A percentile compares a stretch with the other conserved stretches of the same genome.
phyloP scores from a whole-genome alignment of 306 rosid genomes.

The Castanea mollissima region DNA sequence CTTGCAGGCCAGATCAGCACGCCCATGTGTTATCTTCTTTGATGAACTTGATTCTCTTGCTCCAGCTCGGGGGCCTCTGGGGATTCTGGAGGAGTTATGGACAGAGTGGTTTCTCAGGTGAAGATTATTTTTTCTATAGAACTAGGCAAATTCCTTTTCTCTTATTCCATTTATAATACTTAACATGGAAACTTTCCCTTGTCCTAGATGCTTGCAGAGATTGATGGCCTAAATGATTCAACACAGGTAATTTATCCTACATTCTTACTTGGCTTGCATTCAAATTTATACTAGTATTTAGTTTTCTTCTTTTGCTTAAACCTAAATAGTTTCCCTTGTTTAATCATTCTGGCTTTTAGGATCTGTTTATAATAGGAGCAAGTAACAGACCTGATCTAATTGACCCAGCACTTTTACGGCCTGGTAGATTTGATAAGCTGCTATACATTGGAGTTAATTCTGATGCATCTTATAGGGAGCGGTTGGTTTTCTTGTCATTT shows the following conservation, averaged over 20 bases:
- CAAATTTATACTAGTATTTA: not conserved
- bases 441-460: slow-evolving; percentile 89
- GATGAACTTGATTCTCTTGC: slow-evolving; percentile 99
- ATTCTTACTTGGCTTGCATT: not conserved
- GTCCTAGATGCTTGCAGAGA: slow-evolving; percentile 94
- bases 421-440: slow-evolving; percentile 94
- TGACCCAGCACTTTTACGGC: slow-evolving; percentile 92
- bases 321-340: slow-evolving; percentile 13
- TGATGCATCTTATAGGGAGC: slow-evolving; percentile 79
- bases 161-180: slow-evolving; percentile 24
- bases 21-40: slow-evolving; percentile 94
- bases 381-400: slow-evolving; percentile 98
- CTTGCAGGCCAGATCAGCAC: slow-evolving; percentile 88
- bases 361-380: slow-evolving; percentile 92
- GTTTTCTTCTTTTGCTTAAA: slow-evolving; percentile 4
- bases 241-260: slow-evolving; percentile 55
- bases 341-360: slow-evolving; percentile 45
- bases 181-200: slow-evolving; percentile 25
- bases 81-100: slow-evolving; percentile 98
- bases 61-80: slow-evolving; percentile 95
- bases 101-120: slow-evolving; percentile 98
- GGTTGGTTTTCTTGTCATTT: slow-evolving; percentile 37
- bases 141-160: not conserved
- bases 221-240: slow-evolving; percentile 90
- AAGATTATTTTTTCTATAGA: slow-evolving; percentile 12